Base-by-base conservation (phyloP, 2,329 filamentous ascomycete genomes). In the Pestalotiopsis sp. region DNA sequence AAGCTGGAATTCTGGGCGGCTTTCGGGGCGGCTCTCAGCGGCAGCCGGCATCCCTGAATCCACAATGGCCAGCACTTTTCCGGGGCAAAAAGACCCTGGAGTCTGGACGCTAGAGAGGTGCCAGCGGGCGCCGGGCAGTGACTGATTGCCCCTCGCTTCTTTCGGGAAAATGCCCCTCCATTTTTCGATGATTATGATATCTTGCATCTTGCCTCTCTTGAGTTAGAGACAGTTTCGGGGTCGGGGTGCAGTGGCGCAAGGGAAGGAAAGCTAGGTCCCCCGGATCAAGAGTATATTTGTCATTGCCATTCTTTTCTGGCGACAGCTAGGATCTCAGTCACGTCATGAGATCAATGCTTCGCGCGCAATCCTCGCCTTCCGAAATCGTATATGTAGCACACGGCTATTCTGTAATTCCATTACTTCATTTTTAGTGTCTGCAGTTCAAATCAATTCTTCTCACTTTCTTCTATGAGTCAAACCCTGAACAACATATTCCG, bases 381-480 rank as follows among this genome's bases (percentile, higher is more conserved):
- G n/a, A 2, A 52, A 52, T 52, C 11, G 45, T 52, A 52, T 52
- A 52, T 52, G 17, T 52, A 52, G 17, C 41, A 23, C 45, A 11
- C n/a, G 23, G 17, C 17, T 14, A 23, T 52, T n/a, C 17, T n/a
- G 6, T 36, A 36, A 9, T 36, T 36, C 31, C 31, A 36, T 36
- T 36, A 36, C 31, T 36, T 9, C 31, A 36, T 36, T 36, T 36
- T 36, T 36, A 36, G 31, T 36, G 7, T 36, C 1, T 9, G 31
- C 31, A 2, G 9, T 36, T 36, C 31, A 36, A n/a, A n/a, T n/a
- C n/a, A n/a, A n/a, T n/a, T n/a, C n/a, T n/a, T n/a, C n/a, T n/a
- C n/a, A n/a, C n/a, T n/a, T n/a, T n/a, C n/a, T n/a, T 39, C n/a
- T 2, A 66, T 66, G 63, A 56, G 45, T 45, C 63, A 66, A 36